Percentiles rank a stretch among this genome's conserved stretches.
Evolutionary conservation across 2,329 filamentous ascomycete species (phyloP).

Genomic region (Trichoderma sp.): DNA sequence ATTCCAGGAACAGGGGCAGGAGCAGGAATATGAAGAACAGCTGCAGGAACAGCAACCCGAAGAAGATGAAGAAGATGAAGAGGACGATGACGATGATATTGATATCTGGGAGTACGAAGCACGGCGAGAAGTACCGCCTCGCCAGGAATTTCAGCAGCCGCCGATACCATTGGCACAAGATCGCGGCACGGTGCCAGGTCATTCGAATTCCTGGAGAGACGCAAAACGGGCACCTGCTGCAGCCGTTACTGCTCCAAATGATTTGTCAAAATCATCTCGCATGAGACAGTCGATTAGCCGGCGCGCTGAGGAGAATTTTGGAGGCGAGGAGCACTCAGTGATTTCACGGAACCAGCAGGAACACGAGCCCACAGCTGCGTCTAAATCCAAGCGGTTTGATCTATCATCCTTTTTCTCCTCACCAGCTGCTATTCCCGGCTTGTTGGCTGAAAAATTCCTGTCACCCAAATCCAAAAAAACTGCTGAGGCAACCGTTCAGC

Average conservation of each 20-base stretch:
- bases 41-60: neutral
- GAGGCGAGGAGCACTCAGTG: slow-evolving; percentile 45
- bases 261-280: slow-evolving; percentile 21
- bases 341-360: slow-evolving; percentile 33
- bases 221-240: slow-evolving; percentile 9
- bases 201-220: slow-evolving; percentile 37
- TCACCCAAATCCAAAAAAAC: slow-evolving; percentile 26
- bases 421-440: slow-evolving; percentile 42
- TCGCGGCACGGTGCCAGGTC: slow-evolving; percentile 34
- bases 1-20: neutral
- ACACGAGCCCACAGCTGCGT: slow-evolving; percentile 25
- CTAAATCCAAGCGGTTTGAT: slow-evolving; percentile 41
- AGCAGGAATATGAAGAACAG: neutral
- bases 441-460: slow-evolving; percentile 34
- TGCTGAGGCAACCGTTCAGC: slow-evolving; percentile 20
- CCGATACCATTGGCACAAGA: slow-evolving; percentile 25
- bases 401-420: slow-evolving; percentile 58
- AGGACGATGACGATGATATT: slow-evolving; percentile 39
- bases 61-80: neutral
- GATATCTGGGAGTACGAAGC: slow-evolving; percentile 60
- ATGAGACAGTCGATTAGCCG: slow-evolving; percentile 13
- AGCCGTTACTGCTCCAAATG: neutral
- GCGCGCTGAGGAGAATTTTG: slow-evolving; percentile 20
- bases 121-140: slow-evolving; percentile 42
- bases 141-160: slow-evolving; percentile 29